Conservation (phyloP, 805 yeast species). For the Maudiozyma serrabonitensis region DNA sequence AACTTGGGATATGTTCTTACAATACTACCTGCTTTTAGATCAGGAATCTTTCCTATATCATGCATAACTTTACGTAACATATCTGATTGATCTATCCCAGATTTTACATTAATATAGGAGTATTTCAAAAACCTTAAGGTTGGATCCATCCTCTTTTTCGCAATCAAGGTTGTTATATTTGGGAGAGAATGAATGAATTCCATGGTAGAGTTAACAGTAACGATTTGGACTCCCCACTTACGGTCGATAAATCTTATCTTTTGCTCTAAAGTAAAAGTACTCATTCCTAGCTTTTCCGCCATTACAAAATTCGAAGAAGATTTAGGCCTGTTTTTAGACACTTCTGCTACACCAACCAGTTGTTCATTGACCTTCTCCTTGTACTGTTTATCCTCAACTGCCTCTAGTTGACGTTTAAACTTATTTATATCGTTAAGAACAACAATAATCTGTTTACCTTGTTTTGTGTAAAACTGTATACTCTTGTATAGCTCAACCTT, state of each 20-base stretch:
- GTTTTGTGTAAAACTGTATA: conserved; percentile 16
- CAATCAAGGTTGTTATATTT: conserved; percentile 48
- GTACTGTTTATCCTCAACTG: conserved; percentile 38
- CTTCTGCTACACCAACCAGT: conserved; percentile 7
- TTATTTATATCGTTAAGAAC: conserved; percentile 43
- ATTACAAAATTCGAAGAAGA: conserved; percentile 9
- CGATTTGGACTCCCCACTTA: conserved; percentile 38
- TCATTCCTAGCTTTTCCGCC: conserved; percentile 11
- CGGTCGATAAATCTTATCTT: conserved; percentile 39
- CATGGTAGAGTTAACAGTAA: conserved; percentile 33
- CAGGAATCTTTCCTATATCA: conserved; percentile 51
- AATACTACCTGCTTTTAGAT: conserved; percentile 38
- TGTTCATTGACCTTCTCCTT: conserved; percentile 30
- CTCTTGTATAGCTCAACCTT: conserved; percentile 18
- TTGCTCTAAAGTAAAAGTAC: conserved; percentile 30
- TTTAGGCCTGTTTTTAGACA: not conserved
- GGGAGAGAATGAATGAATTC: conserved; percentile 44
- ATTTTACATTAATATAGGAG: conserved; percentile 47
- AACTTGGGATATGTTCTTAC: conserved; percentile 34
- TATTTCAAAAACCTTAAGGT: conserved; percentile 43
- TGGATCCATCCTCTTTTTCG: conserved; percentile 45
- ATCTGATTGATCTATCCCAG: conserved; percentile 41
- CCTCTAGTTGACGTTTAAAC: conserved; percentile 35
- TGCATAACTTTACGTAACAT: conserved; percentile 41
- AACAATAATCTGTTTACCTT: conserved; percentile 31